A percentile compares a stretch with the other conserved stretches of the same genome.
phyloP scores from a whole-genome alignment of 1,139 yeast genomes.

The Nadsonia starkeyi-henricii region DNA sequence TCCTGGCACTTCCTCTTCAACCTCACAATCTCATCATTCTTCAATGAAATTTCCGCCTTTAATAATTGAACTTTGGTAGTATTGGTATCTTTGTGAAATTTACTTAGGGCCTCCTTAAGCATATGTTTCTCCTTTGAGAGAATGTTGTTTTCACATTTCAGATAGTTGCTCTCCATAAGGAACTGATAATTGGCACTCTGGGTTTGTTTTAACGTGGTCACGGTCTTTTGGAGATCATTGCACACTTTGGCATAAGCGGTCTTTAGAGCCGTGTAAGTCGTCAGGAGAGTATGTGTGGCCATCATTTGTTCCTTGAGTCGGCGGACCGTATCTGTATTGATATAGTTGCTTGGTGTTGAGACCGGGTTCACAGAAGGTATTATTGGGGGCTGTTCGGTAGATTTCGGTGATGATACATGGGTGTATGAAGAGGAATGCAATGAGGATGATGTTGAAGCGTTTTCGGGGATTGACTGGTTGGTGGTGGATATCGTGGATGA shows the following conservation, averaged over 20 bases:
- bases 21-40: conserved; percentile 5
- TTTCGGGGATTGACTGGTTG: not conserved
- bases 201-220: conserved; percentile 2
- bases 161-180: not conserved
- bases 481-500: not conserved
- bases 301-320: conserved; percentile 10
- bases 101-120: conserved; percentile 4
- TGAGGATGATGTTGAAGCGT: not conserved
- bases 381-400: not conserved
- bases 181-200: conserved; percentile 2
- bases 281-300: conserved; percentile 9
- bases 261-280: conserved; percentile 11
- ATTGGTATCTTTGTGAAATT: conserved; percentile 6
- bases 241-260: conserved; percentile 11
- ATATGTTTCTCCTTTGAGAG: conserved; percentile 4
- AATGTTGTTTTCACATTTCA: not conserved
- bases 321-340: conserved; percentile 5
- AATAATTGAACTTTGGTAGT: conserved; percentile 5
- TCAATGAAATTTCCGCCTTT: conserved; percentile 3
- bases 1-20: conserved; percentile 5
- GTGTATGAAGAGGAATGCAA: not conserved
- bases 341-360: not conserved
- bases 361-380: not conserved
- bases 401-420: not conserved
- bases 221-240: conserved; percentile 8